Percentiles rank a stretch among this genome's conserved stretches.
These are phyloP conservation scores for Paraphaeosphaeria sporulosa DNA, from an alignment of 2,329 filamentous ascomycete genomes.

Conservation along the genomic window DNA sequence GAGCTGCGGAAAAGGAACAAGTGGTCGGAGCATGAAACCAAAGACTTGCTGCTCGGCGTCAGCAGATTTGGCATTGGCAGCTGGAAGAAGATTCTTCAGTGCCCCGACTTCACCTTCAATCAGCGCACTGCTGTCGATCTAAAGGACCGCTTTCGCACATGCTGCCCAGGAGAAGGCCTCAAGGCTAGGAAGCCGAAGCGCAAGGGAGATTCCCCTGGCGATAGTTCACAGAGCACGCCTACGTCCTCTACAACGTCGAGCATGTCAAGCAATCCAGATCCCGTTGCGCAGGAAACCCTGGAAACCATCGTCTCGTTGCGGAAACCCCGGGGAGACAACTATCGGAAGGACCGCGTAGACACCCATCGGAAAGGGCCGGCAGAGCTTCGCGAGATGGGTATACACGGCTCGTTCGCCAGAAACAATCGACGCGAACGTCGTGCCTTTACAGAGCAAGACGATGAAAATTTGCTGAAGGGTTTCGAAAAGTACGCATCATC, in stretches of 20 bases:
- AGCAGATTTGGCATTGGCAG: slow-evolving; percentile 68
- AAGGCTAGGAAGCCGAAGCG: slow-evolving; percentile 45
- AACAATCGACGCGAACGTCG: slow-evolving; percentile 61
- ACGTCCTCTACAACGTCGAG: slow-evolving; percentile 2
- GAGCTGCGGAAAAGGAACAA: slow-evolving; percentile 63
- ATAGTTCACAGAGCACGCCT: not conserved
- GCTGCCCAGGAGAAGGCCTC: slow-evolving; percentile 54
- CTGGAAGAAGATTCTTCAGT: slow-evolving; percentile 69
- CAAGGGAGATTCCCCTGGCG: slow-evolving; percentile 42
- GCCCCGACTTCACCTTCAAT: slow-evolving; percentile 64
- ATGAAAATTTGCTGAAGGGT: slow-evolving; percentile 65
- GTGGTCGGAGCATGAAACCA: slow-evolving; percentile 70
- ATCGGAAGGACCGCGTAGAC: slow-evolving; percentile 24
- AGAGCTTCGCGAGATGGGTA: slow-evolving; percentile 55
- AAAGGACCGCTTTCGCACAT: slow-evolving; percentile 68
- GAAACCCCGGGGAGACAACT: slow-evolving; percentile 22
- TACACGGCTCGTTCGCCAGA: slow-evolving; percentile 59
- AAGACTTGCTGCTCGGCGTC: slow-evolving; percentile 64
- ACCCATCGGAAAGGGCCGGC: slow-evolving; percentile 32
- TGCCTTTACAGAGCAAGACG: slow-evolving; percentile 64
- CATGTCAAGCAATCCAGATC: slow-evolving; percentile 6
- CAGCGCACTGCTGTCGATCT: slow-evolving; percentile 67
- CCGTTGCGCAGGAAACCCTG: not conserved
- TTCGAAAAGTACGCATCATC: slow-evolving; percentile 66
- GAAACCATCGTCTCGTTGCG: not conserved